These are phyloP conservation scores for Capniomyces stellatus DNA, from an alignment of 371 early-diverging fungal species.

Conservation along the genomic window DNA sequence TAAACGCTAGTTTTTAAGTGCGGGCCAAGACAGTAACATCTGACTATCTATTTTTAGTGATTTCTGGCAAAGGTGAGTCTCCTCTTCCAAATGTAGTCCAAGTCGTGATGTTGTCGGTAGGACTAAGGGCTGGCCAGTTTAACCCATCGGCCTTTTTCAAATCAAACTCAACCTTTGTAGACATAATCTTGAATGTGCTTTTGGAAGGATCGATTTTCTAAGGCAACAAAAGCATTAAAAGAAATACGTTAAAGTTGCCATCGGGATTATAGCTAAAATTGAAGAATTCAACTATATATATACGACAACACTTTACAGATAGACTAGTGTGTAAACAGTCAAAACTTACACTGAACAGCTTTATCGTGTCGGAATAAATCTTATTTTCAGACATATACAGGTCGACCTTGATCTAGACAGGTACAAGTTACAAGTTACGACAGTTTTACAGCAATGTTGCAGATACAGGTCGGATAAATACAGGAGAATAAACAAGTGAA, in stretches of 20 bases:
- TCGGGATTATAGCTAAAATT: no score
- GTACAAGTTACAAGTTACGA: no score
- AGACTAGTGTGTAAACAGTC: background rate
- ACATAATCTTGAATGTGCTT: slow-evolving; percentile 3
- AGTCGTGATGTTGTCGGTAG: background rate
- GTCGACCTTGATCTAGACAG: background rate
- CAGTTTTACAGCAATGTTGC: no score
- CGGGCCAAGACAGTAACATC: background rate
- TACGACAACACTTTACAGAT: background rate
- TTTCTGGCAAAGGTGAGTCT: slow-evolving; percentile 1
- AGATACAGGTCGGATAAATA: no score
- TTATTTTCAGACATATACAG: background rate
- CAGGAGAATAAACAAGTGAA: background rate
- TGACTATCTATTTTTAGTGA: background rate
- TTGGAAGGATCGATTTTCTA: slow-evolving; percentile 1
- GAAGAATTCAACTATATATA: background rate
- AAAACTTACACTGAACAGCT: background rate
- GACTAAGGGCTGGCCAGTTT: slow-evolving; percentile 2
- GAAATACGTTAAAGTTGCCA: no score
- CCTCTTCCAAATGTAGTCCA: slow-evolving; percentile 5
- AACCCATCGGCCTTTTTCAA: slow-evolving; percentile 3
- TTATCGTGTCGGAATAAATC: background rate
- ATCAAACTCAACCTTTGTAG: slow-evolving; percentile 5
- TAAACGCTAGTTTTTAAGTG: no score
- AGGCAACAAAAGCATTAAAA: background rate